Conservation (phyloP, 768 basidiomycete species). For the Mycena crocata region DNA sequence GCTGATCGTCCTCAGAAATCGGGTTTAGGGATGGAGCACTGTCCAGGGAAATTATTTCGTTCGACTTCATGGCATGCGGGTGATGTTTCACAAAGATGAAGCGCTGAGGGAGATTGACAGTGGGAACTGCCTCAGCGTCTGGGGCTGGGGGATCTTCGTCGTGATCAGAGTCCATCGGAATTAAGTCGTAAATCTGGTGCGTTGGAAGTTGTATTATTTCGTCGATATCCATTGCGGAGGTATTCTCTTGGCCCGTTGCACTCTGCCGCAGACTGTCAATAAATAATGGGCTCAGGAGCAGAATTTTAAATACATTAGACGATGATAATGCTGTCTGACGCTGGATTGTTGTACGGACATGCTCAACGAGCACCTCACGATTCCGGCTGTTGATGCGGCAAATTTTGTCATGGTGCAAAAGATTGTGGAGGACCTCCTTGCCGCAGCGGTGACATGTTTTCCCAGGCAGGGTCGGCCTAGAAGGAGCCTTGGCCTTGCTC, state of each 20-base stretch:
- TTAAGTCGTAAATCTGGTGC: slow-evolving; percentile 9
- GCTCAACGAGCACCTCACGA: slow-evolving; percentile 1
- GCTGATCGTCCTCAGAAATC: background rate
- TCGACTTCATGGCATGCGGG: slow-evolving; percentile 7
- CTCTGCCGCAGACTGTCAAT: too few relatives aligned
- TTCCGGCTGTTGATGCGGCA: background rate
- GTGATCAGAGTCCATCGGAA: background rate
- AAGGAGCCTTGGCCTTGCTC: background rate
- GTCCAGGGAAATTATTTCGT: slow-evolving; percentile 24
- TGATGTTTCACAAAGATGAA: slow-evolving; percentile 26
- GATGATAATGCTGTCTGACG: background rate
- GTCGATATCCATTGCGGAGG: slow-evolving; percentile 11
- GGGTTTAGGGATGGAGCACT: too few relatives aligned
- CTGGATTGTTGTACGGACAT: background rate
- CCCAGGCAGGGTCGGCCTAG: background rate
- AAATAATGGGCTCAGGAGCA: background rate
- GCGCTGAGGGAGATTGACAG: slow-evolving; percentile 5
- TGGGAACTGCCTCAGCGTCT: background rate
- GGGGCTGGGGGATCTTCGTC: background rate
- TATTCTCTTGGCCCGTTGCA: background rate
- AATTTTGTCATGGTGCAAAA: slow-evolving; percentile 6
- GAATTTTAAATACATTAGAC: background rate
- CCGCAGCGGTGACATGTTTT: slow-evolving; percentile 4
- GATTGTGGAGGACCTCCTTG: background rate
- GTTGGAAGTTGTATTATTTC: slow-evolving; percentile 13